These are phyloP conservation scores for Hericium coralloides DNA, from an alignment of 768 basidiomycete species.

Conservation along the genomic window DNA sequence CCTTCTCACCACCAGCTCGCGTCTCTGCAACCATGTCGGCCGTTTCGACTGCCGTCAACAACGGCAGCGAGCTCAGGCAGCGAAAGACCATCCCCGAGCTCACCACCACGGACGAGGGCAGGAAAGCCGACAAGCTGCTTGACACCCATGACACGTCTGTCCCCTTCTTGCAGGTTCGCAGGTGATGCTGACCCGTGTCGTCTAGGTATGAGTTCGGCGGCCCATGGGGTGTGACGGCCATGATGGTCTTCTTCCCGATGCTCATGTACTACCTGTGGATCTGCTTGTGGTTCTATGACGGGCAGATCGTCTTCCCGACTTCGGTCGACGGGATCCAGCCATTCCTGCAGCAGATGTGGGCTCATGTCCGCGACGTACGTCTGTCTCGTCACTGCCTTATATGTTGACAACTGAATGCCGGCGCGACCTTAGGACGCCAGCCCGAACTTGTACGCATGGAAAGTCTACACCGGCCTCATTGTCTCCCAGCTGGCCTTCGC, in stretches of 20 bases:
- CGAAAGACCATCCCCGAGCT: conserved; percentile 21
- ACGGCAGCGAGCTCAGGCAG: conserved; percentile 20
- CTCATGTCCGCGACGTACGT: conserved; percentile 70
- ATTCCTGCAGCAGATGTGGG: conserved; percentile 77
- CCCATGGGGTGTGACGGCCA: conserved; percentile 80
- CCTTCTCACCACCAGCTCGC: background rate
- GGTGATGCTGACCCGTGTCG: background rate
- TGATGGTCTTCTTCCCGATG: conserved; percentile 90
- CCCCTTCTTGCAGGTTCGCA: background rate
- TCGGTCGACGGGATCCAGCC: conserved; percentile 66
- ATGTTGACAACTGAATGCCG: background rate
- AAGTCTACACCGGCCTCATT: conserved; percentile 84
- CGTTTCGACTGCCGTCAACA: conserved; percentile 3
- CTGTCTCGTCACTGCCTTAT: background rate
- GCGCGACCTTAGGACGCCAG: conserved; percentile 65
- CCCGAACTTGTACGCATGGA: conserved; percentile 83
- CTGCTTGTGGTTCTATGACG: conserved; percentile 94
- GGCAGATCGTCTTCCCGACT: conserved; percentile 60
- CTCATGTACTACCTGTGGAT: conserved; percentile 99
- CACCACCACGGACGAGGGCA: conserved; percentile 58
- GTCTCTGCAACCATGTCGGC: conserved; percentile 13
- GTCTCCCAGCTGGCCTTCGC: conserved; percentile 87
- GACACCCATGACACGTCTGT: conserved; percentile 35
- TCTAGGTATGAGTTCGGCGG: conserved; percentile 93
- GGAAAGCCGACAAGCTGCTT: conserved; percentile 61